phyloP scores from a whole-genome alignment of 345 rosid genomes.

The Populus tremula region DNA sequence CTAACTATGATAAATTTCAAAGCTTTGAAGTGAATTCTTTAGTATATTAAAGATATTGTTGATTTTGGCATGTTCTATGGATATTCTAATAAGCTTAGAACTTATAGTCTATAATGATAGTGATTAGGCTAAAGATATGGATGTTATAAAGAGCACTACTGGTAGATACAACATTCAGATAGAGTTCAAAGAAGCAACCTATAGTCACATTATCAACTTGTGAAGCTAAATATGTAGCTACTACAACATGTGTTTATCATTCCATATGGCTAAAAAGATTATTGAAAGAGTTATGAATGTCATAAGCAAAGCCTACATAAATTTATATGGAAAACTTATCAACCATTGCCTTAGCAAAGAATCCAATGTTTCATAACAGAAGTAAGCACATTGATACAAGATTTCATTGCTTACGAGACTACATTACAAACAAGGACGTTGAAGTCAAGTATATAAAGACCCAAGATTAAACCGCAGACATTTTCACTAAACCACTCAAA shows the following conservation, averaged over 20 bases:
- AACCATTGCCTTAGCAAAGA: not conserved
- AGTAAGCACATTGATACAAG: not conserved
- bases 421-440: not conserved
- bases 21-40: not conserved
- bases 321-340: not conserved
- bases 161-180: not conserved
- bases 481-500: too few species aligned
- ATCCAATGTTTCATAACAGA: not conserved
- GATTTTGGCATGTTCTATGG: not conserved
- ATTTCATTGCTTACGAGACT: not conserved
- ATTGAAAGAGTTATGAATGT: too few species aligned
- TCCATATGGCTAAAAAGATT: too few species aligned
- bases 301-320: not conserved
- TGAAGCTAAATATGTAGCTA: too few species aligned
- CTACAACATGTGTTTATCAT: too few species aligned
- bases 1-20: not conserved
- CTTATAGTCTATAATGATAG: not conserved
- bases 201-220: too few species aligned
- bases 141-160: not conserved
- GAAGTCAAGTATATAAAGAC: too few species aligned
- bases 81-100: too few species aligned
- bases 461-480: too few species aligned
- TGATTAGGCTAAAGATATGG: too few species aligned
- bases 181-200: not conserved
- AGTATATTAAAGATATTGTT: not conserved